Evolutionary conservation across 441 rosid species (phyloP).

Genomic region (Omphalea diandra): DNA sequence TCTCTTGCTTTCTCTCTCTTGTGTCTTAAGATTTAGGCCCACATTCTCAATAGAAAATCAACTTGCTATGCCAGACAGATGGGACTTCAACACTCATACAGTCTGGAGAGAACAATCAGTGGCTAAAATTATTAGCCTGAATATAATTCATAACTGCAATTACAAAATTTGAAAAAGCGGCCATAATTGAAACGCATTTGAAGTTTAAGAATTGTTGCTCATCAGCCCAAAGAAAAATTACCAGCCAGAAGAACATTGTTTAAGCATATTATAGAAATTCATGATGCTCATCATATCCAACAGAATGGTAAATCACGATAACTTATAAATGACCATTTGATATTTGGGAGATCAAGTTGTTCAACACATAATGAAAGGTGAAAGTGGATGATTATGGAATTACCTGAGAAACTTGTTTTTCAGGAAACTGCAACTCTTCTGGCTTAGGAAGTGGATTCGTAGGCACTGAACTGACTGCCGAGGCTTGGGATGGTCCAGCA

Average conservation of each 20-base stretch:
- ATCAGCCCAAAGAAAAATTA: neutral
- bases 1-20: no score
- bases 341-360: neutral
- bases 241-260: no score
- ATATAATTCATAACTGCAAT: neutral
- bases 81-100: no score
- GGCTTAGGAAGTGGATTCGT: slow-evolving; percentile 33
- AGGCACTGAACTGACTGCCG: slow-evolving; percentile 33
- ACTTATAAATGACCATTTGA: neutral
- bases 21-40: no score
- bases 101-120: neutral
- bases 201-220: neutral
- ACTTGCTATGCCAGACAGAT: neutral
- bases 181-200: neutral
- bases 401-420: slow-evolving; percentile 52
- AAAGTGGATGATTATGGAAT: slow-evolving; percentile 8
- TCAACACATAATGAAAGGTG: slow-evolving; percentile 1
- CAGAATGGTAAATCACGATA: neutral
- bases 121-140: neutral
- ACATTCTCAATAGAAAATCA: no score
- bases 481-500: slow-evolving; percentile 37
- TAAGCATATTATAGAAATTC: slow-evolving; percentile 1
- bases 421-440: slow-evolving; percentile 41
- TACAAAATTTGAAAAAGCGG: neutral
- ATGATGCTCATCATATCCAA: neutral